These are phyloP conservation scores for Podila verticillata DNA, from an alignment of 192 early-diverging fungal genomes.

Conservation along the genomic window DNA sequence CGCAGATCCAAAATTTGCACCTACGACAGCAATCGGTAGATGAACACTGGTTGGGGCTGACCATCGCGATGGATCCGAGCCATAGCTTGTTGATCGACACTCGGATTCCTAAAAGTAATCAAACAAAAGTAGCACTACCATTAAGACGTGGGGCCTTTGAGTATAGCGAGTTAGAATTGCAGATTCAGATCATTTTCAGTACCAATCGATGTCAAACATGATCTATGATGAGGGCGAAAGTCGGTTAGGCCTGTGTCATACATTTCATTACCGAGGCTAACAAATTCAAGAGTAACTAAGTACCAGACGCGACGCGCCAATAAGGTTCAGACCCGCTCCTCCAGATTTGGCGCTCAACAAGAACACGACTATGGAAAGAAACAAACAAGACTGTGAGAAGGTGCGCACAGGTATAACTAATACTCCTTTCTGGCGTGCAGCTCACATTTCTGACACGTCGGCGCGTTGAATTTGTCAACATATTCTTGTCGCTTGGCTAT, in stretches of 20 bases:
- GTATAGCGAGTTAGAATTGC: no score
- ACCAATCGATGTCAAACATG: conserved; percentile 72
- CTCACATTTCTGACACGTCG: conserved; percentile 46
- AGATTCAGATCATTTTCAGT: conserved; percentile 5
- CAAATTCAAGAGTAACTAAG: background rate
- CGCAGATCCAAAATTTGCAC: background rate
- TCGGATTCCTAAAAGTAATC: conserved; percentile 31
- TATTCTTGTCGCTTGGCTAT: conserved; percentile 52
- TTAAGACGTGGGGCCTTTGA: no score
- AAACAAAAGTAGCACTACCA: no score
- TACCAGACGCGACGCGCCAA: conserved; percentile 65
- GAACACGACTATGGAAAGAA: conserved; percentile 53
- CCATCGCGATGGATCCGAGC: conserved; percentile 68
- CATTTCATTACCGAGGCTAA: background rate
- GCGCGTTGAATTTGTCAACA: conserved; percentile 60
- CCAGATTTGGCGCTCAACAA: conserved; percentile 66
- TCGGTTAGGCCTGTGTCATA: background rate
- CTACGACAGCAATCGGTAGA: conserved; percentile 54
- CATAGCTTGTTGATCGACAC: conserved; percentile 65
- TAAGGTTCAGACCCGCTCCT: conserved; percentile 70
- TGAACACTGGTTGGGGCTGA: conserved; percentile 44
- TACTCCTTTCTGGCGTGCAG: background rate
- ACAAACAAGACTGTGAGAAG: background rate
- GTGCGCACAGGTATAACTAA: background rate
- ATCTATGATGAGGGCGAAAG: conserved; percentile 14